Conservation (phyloP, 176 grass and related monocot species). For the Eleusine coracana region DNA sequence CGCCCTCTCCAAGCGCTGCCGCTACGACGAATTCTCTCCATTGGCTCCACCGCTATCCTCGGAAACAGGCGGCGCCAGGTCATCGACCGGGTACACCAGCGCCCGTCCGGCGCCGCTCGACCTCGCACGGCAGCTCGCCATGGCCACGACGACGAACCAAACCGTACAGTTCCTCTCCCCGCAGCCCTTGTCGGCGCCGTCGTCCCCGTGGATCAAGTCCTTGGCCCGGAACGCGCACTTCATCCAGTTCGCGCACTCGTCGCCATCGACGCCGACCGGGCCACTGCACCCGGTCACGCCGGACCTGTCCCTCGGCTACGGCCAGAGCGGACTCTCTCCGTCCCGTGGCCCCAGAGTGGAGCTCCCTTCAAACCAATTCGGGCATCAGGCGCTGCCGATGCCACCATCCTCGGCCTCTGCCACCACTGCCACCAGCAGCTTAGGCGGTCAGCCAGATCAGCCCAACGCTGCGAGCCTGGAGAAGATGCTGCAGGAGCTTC, state of each 20-base stretch:
- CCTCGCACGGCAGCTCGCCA: slow-evolving; percentile 42
- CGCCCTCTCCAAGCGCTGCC: slow-evolving; percentile 48
- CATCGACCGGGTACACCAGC: slow-evolving; percentile 23
- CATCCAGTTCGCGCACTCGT: slow-evolving; percentile 56
- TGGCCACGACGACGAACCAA: not conserved
- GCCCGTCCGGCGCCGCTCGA: slow-evolving; percentile 53
- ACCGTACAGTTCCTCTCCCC: slow-evolving; percentile 23
- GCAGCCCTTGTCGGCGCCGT: slow-evolving; percentile 36
- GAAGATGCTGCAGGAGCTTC: slow-evolving; percentile 63
- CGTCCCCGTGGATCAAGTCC: slow-evolving; percentile 37
- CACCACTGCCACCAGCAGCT: not conserved
- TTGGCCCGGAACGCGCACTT: slow-evolving; percentile 26
- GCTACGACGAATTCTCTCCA: slow-evolving; percentile 26
- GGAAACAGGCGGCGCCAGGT: not conserved
- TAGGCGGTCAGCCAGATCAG: not conserved
- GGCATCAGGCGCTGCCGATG: not conserved
- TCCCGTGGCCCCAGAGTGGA: slow-evolving; percentile 33
- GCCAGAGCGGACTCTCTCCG: slow-evolving; percentile 24
- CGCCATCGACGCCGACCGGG: slow-evolving; percentile 35
- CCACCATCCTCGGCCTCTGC: not conserved
- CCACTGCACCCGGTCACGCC: slow-evolving; percentile 14
- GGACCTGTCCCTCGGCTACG: slow-evolving; percentile 40
- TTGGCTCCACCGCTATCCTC: not conserved
- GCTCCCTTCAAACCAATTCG: slow-evolving; percentile 81
- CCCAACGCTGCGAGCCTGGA: slow-evolving; percentile 39